Conservation (phyloP, 2,329 filamentous ascomycete genomes). For the Hortaea sp. region DNA sequence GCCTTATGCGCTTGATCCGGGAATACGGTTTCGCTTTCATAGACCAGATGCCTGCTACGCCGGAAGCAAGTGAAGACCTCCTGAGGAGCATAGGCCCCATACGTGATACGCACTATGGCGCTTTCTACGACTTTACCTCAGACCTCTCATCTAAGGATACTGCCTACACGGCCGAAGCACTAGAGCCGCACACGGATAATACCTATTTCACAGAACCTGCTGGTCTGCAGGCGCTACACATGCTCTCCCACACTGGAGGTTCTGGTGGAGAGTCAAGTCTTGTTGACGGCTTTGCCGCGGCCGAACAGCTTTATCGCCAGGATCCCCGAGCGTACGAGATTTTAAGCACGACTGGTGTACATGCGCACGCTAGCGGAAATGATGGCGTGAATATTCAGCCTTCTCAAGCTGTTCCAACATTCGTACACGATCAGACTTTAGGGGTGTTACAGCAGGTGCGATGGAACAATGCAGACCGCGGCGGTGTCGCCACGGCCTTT, state of each 20-base stretch:
- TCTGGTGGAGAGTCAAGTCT: conserved; percentile 69
- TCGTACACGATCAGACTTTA: conserved; percentile 47
- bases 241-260: conserved; percentile 66
- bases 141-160: conserved; percentile 65
- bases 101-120: conserved; percentile 80
- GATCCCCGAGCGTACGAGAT: conserved; percentile 47
- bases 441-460: conserved; percentile 53
- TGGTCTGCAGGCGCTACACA: conserved; percentile 84
- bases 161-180: conserved; percentile 68
- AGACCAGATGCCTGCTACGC: conserved; percentile 55
- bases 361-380: conserved; percentile 81
- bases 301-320: conserved; percentile 46
- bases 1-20: conserved; percentile 28
- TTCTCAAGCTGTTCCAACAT: conserved; percentile 57
- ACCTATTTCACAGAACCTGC: conserved; percentile 93
- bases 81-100: conserved; percentile 78
- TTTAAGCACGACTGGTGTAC: conserved; percentile 50
- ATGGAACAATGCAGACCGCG: conserved; percentile 91
- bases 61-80: conserved; percentile 62
- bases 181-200: conserved; percentile 84
- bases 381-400: conserved; percentile 71
- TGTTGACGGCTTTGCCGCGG: conserved; percentile 76
- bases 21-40: conserved; percentile 70
- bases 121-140: conserved; percentile 78
- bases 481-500: conserved; percentile 50